phyloP scores from a whole-genome alignment of 1,284 basidiomycete genomes.

The Ceratobasidium sp. region DNA sequence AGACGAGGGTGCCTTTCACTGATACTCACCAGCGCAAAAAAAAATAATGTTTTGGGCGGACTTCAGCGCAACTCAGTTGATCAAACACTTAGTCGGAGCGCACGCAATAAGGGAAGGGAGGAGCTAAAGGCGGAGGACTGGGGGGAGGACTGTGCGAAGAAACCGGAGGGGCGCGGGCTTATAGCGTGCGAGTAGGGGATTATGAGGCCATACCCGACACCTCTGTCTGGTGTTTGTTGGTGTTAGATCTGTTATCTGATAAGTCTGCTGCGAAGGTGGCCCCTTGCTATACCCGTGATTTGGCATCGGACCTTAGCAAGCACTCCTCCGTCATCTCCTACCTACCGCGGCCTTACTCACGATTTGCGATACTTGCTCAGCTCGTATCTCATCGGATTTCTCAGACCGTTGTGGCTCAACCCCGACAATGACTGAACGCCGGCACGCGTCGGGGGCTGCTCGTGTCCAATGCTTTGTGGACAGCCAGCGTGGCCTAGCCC shows the following conservation, averaged over 20 bases:
- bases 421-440: conserved; percentile 1
- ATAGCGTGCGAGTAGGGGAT: conserved; percentile 30
- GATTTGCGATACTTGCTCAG: conserved; percentile 4
- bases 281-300: conserved; percentile 27
- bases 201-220: conserved; percentile 11
- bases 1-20: too few relatives aligned
- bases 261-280: conserved; percentile 10
- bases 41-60: neutral
- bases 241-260: conserved; percentile 32
- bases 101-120: neutral
- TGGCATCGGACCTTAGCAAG: conserved; percentile 1
- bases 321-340: conserved; percentile 11
- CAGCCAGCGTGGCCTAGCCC: conserved; percentile 39
- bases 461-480: conserved; percentile 42
- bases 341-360: conserved; percentile 13
- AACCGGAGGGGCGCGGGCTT: neutral
- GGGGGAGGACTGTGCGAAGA: neutral
- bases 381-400: conserved; percentile 17
- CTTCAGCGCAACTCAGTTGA: neutral
- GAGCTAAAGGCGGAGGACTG: neutral
- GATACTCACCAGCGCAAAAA: too few relatives aligned
- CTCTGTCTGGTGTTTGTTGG: conserved; percentile 10
- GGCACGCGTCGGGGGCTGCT: conserved; percentile 15
- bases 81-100: neutral
- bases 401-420: neutral